Percentiles rank a stretch among this genome's conserved stretches.
Evolutionary conservation across 1,284 basidiomycete species (phyloP).

Genomic region (Puccinia triticina): DNA sequence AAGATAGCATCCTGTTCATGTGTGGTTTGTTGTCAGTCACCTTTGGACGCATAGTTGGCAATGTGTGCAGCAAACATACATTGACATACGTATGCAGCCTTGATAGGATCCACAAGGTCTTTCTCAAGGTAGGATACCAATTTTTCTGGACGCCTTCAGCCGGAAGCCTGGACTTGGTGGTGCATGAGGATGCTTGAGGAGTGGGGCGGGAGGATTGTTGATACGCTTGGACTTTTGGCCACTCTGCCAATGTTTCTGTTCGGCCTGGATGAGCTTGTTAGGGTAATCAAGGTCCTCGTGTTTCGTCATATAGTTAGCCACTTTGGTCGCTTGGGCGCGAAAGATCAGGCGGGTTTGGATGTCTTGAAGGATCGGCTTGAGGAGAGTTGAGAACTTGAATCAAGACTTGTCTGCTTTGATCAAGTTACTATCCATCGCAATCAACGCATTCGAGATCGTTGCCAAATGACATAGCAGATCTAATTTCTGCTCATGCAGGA

Average conservation of each 20-base stretch:
- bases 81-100: conserved; percentile 88
- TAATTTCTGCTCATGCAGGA: conserved; percentile 83
- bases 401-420: conserved; percentile 59
- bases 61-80: conserved; percentile 63
- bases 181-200: conserved; percentile 49
- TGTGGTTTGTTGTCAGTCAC: not conserved
- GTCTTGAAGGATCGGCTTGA: conserved; percentile 87
- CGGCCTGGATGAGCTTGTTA: conserved; percentile 69
- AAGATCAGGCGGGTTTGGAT: conserved; percentile 91
- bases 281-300: conserved; percentile 81
- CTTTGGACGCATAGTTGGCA: not conserved
- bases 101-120: conserved; percentile 81
- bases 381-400: conserved; percentile 65
- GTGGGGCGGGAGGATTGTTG: not conserved
- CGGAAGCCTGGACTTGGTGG: conserved; percentile 71
- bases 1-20: conserved; percentile 76
- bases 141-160: conserved; percentile 74
- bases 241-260: conserved; percentile 46
- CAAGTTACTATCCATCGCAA: conserved; percentile 76
- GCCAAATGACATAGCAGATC: conserved; percentile 87
- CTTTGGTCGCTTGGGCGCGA: conserved; percentile 86
- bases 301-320: conserved; percentile 76
- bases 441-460: conserved; percentile 86
- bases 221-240: conserved; percentile 56
- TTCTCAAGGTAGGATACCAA: conserved; percentile 84